Evolutionary conservation across 805 yeast species (phyloP), one percentile per base, ranked within the genome.

Genomic region (Zygoascus tannicola): DNA sequence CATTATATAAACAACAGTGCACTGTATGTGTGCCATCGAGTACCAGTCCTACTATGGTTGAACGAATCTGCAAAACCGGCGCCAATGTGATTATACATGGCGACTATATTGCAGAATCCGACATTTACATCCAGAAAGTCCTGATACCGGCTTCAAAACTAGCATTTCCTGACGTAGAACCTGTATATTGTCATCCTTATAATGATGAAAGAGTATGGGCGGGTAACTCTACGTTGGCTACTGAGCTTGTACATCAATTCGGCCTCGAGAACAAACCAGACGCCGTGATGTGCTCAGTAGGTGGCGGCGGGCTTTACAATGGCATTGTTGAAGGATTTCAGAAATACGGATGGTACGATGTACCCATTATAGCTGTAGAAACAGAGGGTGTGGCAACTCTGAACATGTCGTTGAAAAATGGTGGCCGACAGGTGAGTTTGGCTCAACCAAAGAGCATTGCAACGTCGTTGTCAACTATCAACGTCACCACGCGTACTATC

Each of bases 301-400:
- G 97, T 46, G 98, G 98, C 50, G 97, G 97, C 55, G 98, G 98
- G 40, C 70, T 90, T 51, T 75, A 83, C 58, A 77, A 94, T 8
- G 98, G 98, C 58, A 70, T 90, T 35, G 90, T 85, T 40, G 70
- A 85, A 2, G 94, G 92, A 55, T 63, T 90, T 60, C 82, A 83
- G 63, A 73, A 87, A 48, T 61, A 74, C 4, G 59, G 47, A 22
- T 19, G 60, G 68, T 19, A 65, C 49, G 47, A 57, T 62, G 46
- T 66, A 50, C 64, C 73, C 49, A 56, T 71, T 4, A 52, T 71
- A 21, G 71, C 74, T 15, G 68, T 78, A 4, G 85, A 80, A 53
- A 76, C 84, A 0, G 63, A 59, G n/a, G 80, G 79, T 18, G 78
- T 80, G 12, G 79, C 81, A 8, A 75, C 81, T 0, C 70, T 81